phyloP scores from a whole-genome alignment of 768 basidiomycete species.

The Lepiota venenata region DNA sequence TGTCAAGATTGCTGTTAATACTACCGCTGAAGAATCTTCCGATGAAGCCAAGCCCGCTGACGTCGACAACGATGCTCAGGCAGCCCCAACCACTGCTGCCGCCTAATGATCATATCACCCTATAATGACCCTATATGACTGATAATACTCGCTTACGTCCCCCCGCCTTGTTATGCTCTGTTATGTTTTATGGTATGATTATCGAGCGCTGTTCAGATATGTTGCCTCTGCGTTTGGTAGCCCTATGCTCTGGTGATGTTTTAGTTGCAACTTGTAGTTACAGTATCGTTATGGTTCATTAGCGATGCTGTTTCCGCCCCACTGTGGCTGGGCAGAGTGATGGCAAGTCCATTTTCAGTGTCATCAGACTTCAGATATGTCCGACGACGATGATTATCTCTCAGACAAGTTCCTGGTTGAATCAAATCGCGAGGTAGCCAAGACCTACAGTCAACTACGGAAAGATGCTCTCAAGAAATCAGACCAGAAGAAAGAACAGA shows the following conservation, averaged over 20 bases:
- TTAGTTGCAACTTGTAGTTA: conserved; percentile 24
- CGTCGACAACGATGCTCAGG: conserved; percentile 21
- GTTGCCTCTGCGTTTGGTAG: conserved; percentile 23
- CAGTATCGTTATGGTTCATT: conserved; percentile 24
- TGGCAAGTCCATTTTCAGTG: conserved; percentile 4
- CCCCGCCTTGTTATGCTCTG: conserved; percentile 16
- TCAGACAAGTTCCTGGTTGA: conserved; percentile 79
- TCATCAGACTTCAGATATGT: conserved; percentile 40
- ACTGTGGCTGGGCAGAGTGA: not conserved
- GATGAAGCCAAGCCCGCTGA: conserved; percentile 33
- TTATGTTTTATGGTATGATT: conserved; percentile 22
- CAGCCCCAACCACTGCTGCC: conserved; percentile 18
- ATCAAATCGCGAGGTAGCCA: conserved; percentile 33
- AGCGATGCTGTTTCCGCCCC: conserved; percentile 23
- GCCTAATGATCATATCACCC: conserved; percentile 24
- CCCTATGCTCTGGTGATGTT: conserved; percentile 48
- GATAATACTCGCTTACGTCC: conserved; percentile 16
- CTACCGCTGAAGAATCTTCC: conserved; percentile 56
- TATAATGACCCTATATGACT: conserved; percentile 18
- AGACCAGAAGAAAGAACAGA: conserved; percentile 63
- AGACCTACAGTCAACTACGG: conserved; percentile 70
- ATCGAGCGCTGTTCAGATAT: conserved; percentile 19
- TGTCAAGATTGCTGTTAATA: conserved; percentile 95
- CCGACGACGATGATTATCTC: conserved; percentile 83
- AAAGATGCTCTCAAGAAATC: conserved; percentile 59